phyloP scores from a whole-genome alignment of 129 eudicot species.

The Ambrosia artemisiifolia region DNA sequence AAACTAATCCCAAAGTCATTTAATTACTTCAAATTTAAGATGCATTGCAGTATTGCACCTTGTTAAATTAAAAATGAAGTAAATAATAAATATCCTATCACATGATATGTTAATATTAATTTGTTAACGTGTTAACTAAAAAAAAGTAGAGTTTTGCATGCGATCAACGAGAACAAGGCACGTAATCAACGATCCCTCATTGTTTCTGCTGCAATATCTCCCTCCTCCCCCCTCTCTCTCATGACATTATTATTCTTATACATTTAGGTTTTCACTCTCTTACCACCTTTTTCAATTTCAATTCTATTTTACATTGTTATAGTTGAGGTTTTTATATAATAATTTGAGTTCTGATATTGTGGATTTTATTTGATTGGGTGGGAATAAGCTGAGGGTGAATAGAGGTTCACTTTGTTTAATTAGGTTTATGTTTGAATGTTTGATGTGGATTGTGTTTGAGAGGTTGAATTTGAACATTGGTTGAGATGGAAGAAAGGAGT shows the following conservation, averaged over 20 bases:
- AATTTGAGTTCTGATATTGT: background rate
- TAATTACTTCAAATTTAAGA: too few relatives aligned
- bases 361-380: background rate
- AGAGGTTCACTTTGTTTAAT: background rate
- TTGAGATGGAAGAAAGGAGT: slow-evolving; percentile 42
- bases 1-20: too few relatives aligned
- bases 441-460: background rate
- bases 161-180: background rate
- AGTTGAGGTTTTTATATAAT: background rate
- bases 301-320: background rate
- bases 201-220: background rate
- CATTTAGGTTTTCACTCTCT: too few relatives aligned
- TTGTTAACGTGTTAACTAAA: too few relatives aligned
- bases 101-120: too few relatives aligned
- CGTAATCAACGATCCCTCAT: too few relatives aligned
- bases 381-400: slow-evolving; percentile 9
- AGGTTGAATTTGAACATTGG: background rate
- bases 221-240: background rate
- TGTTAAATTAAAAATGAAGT: too few relatives aligned
- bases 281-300: too few relatives aligned
- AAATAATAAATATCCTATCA: too few relatives aligned
- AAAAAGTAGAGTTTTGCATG: background rate
- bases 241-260: too few relatives aligned
- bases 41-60: too few relatives aligned
- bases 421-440: background rate